Percentiles rank a stretch among this genome's conserved stretches.
Evolutionary conservation across 106 monocot species (phyloP).

Genomic region (Acorus gramineus): DNA sequence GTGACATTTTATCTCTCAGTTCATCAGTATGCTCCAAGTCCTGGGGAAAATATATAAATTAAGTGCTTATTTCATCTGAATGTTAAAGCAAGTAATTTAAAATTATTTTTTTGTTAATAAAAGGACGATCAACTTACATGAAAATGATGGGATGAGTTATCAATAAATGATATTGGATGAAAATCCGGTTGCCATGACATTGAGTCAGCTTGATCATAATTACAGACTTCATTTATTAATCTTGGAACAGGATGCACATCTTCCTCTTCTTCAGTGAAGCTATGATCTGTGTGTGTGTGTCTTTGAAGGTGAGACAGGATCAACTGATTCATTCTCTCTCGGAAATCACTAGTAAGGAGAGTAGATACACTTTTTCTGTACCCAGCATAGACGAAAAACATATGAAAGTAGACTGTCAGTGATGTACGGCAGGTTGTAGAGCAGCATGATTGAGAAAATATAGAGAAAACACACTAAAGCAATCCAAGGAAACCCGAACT

Average conservation of each 20-base stretch:
- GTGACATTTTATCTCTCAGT: slow-evolving; percentile 35
- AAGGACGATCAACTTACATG: slow-evolving; percentile 14
- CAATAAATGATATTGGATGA: slow-evolving; percentile 21
- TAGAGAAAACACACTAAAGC: too few species aligned
- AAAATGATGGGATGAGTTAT: slow-evolving; percentile 16
- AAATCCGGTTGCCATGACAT: slow-evolving; percentile 29
- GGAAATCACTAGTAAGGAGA: slow-evolving; percentile 46
- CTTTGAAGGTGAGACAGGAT: slow-evolving; percentile 31
- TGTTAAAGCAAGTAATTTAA: too few species aligned
- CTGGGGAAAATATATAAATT: slow-evolving; percentile 5
- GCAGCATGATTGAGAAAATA: too few species aligned
- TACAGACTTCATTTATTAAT: slow-evolving; percentile 12
- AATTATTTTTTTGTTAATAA: background rate
- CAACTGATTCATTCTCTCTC: slow-evolving; percentile 42
- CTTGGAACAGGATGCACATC: slow-evolving; percentile 17
- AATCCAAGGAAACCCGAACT: too few species aligned
- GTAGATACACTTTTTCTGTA: slow-evolving; percentile 52
- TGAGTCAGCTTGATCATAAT: slow-evolving; percentile 25
- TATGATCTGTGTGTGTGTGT: slow-evolving; percentile 19
- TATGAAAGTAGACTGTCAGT: background rate
- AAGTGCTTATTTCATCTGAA: too few species aligned
- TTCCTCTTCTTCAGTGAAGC: slow-evolving; percentile 16
- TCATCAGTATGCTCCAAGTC: slow-evolving; percentile 34
- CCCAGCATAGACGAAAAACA: background rate
- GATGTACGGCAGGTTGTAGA: too few species aligned